Percentiles rank a stretch among this genome's conserved stretches.
phyloP scores from a whole-genome alignment of 2,329 filamentous ascomycete species.

The Gremmenia infestans region DNA sequence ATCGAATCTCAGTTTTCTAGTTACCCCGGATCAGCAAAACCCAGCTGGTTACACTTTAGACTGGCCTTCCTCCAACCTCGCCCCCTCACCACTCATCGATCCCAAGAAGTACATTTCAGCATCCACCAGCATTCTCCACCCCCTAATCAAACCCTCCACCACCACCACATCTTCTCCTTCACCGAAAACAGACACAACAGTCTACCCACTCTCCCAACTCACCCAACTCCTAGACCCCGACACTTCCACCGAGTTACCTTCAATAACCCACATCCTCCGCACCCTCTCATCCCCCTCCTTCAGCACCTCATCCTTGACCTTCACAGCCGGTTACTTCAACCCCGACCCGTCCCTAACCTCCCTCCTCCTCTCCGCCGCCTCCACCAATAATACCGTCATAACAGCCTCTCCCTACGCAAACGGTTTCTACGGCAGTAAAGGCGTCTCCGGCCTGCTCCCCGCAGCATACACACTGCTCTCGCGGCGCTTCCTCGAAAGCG shows the following conservation, averaged over 20 bases:
- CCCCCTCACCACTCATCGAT: conserved; percentile 67
- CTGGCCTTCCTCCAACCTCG: conserved; percentile 73
- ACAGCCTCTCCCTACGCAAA: conserved; percentile 93
- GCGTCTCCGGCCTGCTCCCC: conserved; percentile 84
- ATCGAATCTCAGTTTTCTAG: conserved; percentile 73
- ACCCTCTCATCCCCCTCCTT: conserved; percentile 61
- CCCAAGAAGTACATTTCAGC: conserved; percentile 64
- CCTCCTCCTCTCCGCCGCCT: conserved; percentile 70
- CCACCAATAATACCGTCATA: conserved; percentile 71
- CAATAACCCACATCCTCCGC: conserved; percentile 68
- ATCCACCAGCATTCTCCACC: conserved; percentile 61
- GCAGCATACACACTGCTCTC: conserved; percentile 89
- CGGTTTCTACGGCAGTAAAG: conserved; percentile 85
- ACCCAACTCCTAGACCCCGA: conserved; percentile 77
- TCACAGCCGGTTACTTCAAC: conserved; percentile 98
- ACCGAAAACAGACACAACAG: conserved; percentile 52
- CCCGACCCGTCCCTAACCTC: conserved; percentile 79
- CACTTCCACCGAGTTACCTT: conserved; percentile 82
- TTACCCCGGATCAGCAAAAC: conserved; percentile 55
- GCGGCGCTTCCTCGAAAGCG: conserved; percentile 62
- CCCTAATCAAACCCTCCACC: conserved; percentile 50
- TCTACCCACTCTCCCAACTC: conserved; percentile 85
- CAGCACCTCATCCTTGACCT: conserved; percentile 76
- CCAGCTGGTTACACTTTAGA: conserved; percentile 54
- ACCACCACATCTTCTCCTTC: conserved; percentile 10